Evolutionary conservation across 495 filamentous ascomycete species (phyloP), one percentile per base, ranked within the genome.

Genomic region (Xylaria telfairii): DNA sequence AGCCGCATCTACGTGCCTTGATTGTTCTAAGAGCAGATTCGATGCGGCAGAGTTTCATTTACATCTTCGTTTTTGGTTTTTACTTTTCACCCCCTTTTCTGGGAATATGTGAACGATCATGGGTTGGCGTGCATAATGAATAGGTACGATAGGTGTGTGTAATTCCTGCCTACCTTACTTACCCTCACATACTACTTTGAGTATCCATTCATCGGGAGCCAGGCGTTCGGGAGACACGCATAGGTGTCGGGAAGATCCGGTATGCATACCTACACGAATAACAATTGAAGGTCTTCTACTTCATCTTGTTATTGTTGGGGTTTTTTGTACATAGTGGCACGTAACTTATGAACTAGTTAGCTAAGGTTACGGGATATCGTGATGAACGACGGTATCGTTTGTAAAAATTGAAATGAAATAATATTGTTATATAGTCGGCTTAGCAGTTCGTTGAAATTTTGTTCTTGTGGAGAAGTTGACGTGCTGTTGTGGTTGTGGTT

Each of bases 1-100:
- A 91, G 91, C 69, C 87, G 95, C 72, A 87, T 99, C 74, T 99
- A 92, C 87, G 94, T 98, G 37, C 96, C 96, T 34, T 97, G 78
- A 86, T 42, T 30, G 21, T 78, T 86, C 37, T 30, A 34, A 21
- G n/a, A 17, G 53, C 26, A 49, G 2, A 13, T 32, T 46, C 9
- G 61, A 5, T 15, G 12, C 9, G 34, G 10, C 6, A 17, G 54
- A 26, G 49, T 28, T 28, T 54, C 13, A 15, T 17, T 54, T 54
- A 13, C 51, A 54, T 34, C 39, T 34, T 37, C 8, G 34, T 39
- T 41, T n/a, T 51, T 19, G 0, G 51, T 42, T 10, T 46, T 19
- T 5, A 2, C 2, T 4, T 5, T 30, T 19, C 4, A 21, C 24
- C 13, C 0, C 24, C 21, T 15, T 54, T 54, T 53, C 24, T 53